Conservation (phyloP, 257 asterid species). For the Cruciata laevipes region DNA sequence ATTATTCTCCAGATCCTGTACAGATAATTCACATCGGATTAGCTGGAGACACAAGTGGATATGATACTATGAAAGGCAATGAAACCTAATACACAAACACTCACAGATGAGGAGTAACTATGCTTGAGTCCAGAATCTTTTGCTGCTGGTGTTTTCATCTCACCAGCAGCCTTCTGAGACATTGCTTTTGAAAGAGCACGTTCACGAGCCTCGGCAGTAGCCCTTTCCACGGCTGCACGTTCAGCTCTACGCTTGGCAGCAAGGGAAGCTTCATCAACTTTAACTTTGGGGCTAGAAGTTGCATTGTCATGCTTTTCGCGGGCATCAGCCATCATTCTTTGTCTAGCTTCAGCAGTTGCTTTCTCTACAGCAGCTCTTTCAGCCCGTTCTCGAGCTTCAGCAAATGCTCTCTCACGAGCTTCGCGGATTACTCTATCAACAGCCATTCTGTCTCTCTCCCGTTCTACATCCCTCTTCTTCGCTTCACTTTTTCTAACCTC, state of each 20-base stretch:
- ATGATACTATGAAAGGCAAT: not conserved
- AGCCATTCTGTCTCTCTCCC: constrained; percentile 67
- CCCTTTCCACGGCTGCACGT: constrained; percentile 98
- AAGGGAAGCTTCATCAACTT: constrained; percentile 42
- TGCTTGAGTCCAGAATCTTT: constrained; percentile 60
- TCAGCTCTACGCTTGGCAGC: constrained; percentile 81
- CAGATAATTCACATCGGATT: constrained; percentile 23
- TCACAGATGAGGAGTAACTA: constrained; percentile 80
- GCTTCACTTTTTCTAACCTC: constrained; percentile 49
- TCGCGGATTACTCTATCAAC: constrained; percentile 92
- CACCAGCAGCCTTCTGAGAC: constrained; percentile 52
- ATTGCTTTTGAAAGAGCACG: constrained; percentile 87
- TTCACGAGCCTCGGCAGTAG: constrained; percentile 90
- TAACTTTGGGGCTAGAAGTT: constrained; percentile 30
- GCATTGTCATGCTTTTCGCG: constrained; percentile 57
- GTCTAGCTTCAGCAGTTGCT: constrained; percentile 76
- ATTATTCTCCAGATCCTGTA: constrained; percentile 74
- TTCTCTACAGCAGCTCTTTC: constrained; percentile 85
- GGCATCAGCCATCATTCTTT: constrained; percentile 62
- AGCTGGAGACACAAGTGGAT: constrained; percentile 2
- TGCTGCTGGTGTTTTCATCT: constrained; percentile 40
- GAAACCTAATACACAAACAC: constrained; percentile 18
- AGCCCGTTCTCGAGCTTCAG: constrained; percentile 90
- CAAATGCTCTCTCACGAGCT: constrained; percentile 97
- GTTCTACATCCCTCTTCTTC: constrained; percentile 60